Conservation (phyloP, 1,284 basidiomycete species). For the Trichosporon sp. region DNA sequence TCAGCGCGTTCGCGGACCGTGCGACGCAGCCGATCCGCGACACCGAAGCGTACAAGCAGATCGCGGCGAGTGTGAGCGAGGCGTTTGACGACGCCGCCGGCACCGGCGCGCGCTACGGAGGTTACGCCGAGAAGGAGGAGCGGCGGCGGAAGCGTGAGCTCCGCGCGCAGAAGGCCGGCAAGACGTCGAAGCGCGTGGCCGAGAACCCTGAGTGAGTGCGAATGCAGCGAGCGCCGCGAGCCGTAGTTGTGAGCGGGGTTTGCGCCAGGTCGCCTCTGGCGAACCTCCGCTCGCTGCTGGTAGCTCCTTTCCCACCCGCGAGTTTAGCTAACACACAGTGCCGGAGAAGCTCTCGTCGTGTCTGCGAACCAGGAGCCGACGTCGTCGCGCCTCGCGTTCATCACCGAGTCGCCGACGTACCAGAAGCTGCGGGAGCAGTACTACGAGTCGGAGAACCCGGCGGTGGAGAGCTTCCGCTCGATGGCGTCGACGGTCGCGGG, state of each 20-base stretch:
- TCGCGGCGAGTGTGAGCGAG: slow-evolving; percentile 83
- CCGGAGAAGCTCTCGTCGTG: slow-evolving; percentile 74
- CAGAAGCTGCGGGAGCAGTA: slow-evolving; percentile 60
- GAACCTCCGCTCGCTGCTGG: not conserved
- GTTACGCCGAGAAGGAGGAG: slow-evolving; percentile 87
- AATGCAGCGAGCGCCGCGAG: not conserved
- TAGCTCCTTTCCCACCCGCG: not conserved
- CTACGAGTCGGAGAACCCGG: slow-evolving; percentile 89
- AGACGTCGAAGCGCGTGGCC: slow-evolving; percentile 56
- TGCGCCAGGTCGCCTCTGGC: not conserved
- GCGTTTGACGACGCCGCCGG: slow-evolving; percentile 78
- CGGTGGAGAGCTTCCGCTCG: slow-evolving; percentile 72
- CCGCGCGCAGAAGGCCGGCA: slow-evolving; percentile 76
- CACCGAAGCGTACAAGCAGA: slow-evolving; percentile 87
- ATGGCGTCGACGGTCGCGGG: slow-evolving; percentile 83
- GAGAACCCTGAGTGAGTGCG: slow-evolving; percentile 71
- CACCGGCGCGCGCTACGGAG: slow-evolving; percentile 70
- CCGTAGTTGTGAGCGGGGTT: not conserved
- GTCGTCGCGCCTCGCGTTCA: slow-evolving; percentile 56
- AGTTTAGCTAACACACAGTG: slow-evolving; percentile 55
- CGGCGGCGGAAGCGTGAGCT: slow-evolving; percentile 68
- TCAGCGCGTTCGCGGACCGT: slow-evolving; percentile 67
- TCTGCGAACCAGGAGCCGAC: slow-evolving; percentile 54
- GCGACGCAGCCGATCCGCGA: slow-evolving; percentile 91
- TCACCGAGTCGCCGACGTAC: slow-evolving; percentile 58